Evolutionary conservation across 495 filamentous ascomycete genomes (phyloP), one percentile per base, ranked within the genome.

Genomic region (Podospora sp.): DNA sequence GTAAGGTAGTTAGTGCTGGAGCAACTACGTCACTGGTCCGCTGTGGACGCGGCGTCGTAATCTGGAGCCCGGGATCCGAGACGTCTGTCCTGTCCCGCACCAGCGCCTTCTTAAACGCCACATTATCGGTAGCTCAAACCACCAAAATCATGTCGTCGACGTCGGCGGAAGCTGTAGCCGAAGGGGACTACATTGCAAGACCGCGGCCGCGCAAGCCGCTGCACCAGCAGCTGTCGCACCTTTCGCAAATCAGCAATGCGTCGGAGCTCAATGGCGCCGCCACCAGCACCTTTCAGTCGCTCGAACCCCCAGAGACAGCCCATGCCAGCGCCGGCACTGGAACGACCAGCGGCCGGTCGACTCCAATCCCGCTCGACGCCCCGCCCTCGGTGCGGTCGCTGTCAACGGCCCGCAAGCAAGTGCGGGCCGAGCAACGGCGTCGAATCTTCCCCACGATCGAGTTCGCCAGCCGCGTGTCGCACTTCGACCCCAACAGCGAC

Each of bases 391-490:
- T 88, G 33, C 87, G 92, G 67, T 93, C 92, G 35, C 90, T 96
- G 69, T 95, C 92, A 46, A 88, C 88, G 20, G 93, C 90, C 18
- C 87, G 92, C 68, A 92, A 92, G 76, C 91, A 97, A 70, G 88
- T 92, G 50, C 89, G 94, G 72, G 92, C 92, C 49, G 87, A 92
- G 75, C 85, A 89, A 53, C 88, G 91, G 68, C 90, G 88, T 65
- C 89, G 95, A 70, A 81, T 98, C 40, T 99, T 99, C 76, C 95
- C 96, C n/a, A 96, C 92, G 7, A 92, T 97, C 71, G 90, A 96
- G 73, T 99, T 94, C 80, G 86, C 91, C 12, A 89, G 90, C n/a
- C 89, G 95, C 35, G 91, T 97, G 20, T 97, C 94, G 9, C 94
- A 99, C 77, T 97, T 99, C 78, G 95, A 99, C 77, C 92, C 92